phyloP scores from a whole-genome alignment of 768 basidiomycete genomes.

The Boletus sp. region DNA sequence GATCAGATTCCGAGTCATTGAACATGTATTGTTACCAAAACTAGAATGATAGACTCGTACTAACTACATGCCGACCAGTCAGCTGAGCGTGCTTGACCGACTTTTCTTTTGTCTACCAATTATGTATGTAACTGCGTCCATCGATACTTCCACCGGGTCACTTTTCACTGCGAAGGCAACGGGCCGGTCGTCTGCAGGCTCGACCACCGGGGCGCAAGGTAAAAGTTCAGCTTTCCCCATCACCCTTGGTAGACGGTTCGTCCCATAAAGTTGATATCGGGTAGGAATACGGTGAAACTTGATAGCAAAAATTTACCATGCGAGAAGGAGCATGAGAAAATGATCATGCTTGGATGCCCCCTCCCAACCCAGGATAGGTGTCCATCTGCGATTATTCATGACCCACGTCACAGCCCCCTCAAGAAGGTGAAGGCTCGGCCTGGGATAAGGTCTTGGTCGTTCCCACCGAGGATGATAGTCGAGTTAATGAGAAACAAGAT shows the following conservation, averaged over 20 bases:
- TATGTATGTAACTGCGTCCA: too few relatives aligned
- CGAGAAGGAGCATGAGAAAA: slow-evolving; percentile 3
- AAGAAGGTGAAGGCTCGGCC: not conserved
- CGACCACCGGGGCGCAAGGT: not conserved
- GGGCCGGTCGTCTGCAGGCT: too few relatives aligned
- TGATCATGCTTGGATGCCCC: not conserved
- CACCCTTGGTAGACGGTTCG: too few relatives aligned
- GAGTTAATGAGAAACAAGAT: slow-evolving; percentile 1
- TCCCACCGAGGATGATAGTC: slow-evolving; percentile 7
- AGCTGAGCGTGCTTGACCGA: too few relatives aligned
- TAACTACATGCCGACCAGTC: too few relatives aligned
- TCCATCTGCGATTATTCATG: not conserved
- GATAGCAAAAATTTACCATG: slow-evolving; percentile 1
- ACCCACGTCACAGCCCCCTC: not conserved
- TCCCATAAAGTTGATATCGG: too few relatives aligned
- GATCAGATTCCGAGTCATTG: too few relatives aligned
- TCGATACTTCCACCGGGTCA: too few relatives aligned
- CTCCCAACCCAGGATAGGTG: not conserved
- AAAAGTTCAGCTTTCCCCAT: not conserved
- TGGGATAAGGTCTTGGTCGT: not conserved
- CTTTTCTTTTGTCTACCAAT: too few relatives aligned
- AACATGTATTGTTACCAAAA: too few relatives aligned
- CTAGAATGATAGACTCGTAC: not conserved
- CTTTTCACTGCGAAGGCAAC: too few relatives aligned
- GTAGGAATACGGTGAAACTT: too few relatives aligned